A percentile compares a stretch with the other conserved stretches of the same genome.
These are phyloP conservation scores for Plasmodium cynomolgi DNA, from an alignment of 169 alveolate genomes.

Conservation along the genomic window DNA sequence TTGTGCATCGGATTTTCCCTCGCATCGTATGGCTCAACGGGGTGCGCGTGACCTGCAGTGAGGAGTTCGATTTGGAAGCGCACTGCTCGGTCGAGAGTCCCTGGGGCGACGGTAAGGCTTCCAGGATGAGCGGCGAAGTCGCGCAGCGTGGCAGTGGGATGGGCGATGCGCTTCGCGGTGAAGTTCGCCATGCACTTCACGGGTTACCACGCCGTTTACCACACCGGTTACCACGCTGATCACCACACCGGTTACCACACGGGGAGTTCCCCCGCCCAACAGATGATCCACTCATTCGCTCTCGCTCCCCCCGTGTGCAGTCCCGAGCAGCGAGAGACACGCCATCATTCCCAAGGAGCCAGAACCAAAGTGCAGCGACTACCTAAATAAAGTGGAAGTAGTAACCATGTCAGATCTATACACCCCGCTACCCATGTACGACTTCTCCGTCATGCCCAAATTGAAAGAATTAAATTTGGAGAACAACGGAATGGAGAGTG, in stretches of 20 bases:
- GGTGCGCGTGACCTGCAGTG: slow-evolving; percentile 71
- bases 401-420: slow-evolving; percentile 29
- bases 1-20: slow-evolving; percentile 75
- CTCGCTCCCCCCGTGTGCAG: neutral
- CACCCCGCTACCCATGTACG: neutral
- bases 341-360: neutral
- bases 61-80: slow-evolving; percentile 75
- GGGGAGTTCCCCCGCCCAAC: neutral
- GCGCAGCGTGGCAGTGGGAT: neutral
- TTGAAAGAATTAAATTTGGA: slow-evolving; percentile 18
- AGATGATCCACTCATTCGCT: neutral
- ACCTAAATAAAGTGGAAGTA: neutral
- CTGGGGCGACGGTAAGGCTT: neutral
- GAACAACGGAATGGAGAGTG: slow-evolving; percentile 47
- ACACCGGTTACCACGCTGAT: no score
- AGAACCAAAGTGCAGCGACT: slow-evolving; percentile 1
- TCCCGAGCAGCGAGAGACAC: neutral
- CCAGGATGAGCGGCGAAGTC: neutral
- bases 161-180: no score
- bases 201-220: neutral
- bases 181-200: no score
- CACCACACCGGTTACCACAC: neutral
- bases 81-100: neutral
- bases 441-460: slow-evolving; percentile 9
- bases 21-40: slow-evolving; percentile 76